These are phyloP conservation scores for Rhododendron williamsianum DNA, from an alignment of 148 eudicot genomes.

Conservation along the genomic window DNA sequence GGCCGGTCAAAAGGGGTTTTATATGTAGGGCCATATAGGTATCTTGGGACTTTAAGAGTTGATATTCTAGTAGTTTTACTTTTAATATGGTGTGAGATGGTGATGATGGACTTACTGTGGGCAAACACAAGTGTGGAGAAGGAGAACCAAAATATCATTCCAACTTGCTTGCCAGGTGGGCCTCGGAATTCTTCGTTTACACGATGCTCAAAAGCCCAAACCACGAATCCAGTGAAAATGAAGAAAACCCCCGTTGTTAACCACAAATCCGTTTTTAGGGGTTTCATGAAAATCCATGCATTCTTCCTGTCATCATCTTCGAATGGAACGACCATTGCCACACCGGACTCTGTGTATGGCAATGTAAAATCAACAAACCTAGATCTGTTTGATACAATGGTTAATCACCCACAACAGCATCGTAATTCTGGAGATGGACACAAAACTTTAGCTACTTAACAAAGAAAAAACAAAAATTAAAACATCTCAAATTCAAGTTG, in stretches of 20 bases:
- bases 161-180: slow-evolving; percentile 48
- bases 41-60: too few species aligned
- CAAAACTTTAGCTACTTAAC: neutral
- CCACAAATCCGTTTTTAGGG: slow-evolving; percentile 60
- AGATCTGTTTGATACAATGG: slow-evolving; percentile 50
- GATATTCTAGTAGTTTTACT: too few species aligned
- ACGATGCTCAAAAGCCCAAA: slow-evolving; percentile 73
- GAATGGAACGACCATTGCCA: slow-evolving; percentile 44
- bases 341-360: slow-evolving; percentile 66
- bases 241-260: slow-evolving; percentile 43
- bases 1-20: neutral
- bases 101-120: slow-evolving; percentile 45
- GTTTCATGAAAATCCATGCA: slow-evolving; percentile 69
- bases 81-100: neutral
- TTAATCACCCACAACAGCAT: slow-evolving; percentile 60
- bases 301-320: slow-evolving; percentile 36
- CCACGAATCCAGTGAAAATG: slow-evolving; percentile 58
- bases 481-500: neutral
- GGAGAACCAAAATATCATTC: slow-evolving; percentile 63
- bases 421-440: slow-evolving; percentile 33
- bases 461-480: neutral
- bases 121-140: slow-evolving; percentile 73
- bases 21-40: neutral
- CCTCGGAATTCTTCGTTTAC: slow-evolving; percentile 54
- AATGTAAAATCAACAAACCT: slow-evolving; percentile 47